Evolutionary conservation across 805 yeast species (phyloP).

Genomic region (Ogataea haglerorum): DNA sequence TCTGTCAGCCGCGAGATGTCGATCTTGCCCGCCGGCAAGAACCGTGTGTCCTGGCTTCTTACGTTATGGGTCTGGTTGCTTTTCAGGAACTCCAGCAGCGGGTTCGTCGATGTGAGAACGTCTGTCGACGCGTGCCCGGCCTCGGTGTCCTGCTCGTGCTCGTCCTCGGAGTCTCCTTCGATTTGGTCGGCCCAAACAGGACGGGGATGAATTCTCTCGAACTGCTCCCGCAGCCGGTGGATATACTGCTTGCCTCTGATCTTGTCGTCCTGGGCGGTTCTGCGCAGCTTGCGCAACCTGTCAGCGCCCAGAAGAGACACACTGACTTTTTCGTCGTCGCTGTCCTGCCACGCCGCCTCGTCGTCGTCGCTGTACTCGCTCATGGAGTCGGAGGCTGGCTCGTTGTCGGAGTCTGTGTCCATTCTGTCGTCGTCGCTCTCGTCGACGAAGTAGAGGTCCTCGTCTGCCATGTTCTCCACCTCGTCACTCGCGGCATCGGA

Average conservation of each 20-base stretch:
- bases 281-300: conserved; percentile 68
- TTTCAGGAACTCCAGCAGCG: conserved; percentile 32
- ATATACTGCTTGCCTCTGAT: conserved; percentile 34
- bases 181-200: conserved; percentile 76
- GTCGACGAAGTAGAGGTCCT: conserved; percentile 51
- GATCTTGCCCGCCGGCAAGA: conserved; percentile 66
- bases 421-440: conserved; percentile 38
- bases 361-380: conserved; percentile 24
- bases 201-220: conserved; percentile 66
- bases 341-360: conserved; percentile 72
- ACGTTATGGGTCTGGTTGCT: conserved; percentile 31
- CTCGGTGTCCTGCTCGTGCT: conserved; percentile 14
- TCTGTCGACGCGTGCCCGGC: conserved; percentile 15
- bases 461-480: conserved; percentile 33
- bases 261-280: conserved; percentile 38
- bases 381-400: conserved; percentile 31
- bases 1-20: conserved; percentile 83
- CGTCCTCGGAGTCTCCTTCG: conserved; percentile 50
- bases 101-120: conserved; percentile 29
- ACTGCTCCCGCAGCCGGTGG: conserved; percentile 53
- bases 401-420: conserved; percentile 30
- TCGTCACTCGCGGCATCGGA: conserved; percentile 32
- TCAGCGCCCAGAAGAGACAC: conserved; percentile 60
- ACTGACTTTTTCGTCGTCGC: conserved; percentile 77
- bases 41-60: conserved; percentile 36